A percentile compares a stretch with the other conserved stretches of the same genome.
Conservation (phyloP, 495 filamentous ascomycete genomes). For the Achaetomiella virescens region DNA sequence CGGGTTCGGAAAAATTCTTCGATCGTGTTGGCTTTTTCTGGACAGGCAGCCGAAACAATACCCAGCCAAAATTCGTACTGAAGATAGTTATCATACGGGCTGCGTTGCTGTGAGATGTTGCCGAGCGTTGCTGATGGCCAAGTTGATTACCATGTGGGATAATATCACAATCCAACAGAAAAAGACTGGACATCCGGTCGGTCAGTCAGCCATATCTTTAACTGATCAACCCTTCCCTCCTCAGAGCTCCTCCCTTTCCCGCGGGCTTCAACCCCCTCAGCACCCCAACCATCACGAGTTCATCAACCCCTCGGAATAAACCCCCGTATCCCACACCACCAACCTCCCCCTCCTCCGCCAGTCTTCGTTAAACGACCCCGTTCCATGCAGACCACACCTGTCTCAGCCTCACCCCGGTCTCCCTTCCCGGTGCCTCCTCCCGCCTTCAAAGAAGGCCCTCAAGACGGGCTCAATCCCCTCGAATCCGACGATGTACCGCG, state of each 20-base stretch:
- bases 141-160: too few species aligned
- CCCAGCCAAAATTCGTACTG: background rate
- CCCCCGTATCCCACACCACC: constrained; percentile 63
- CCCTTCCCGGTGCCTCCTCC: constrained; percentile 38
- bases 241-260: constrained; percentile 2
- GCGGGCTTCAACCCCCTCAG: background rate
- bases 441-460: constrained; percentile 37
- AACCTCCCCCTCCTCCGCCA: constrained; percentile 77
- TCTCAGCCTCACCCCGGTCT: constrained; percentile 39
- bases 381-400: constrained; percentile 72
- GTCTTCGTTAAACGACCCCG: constrained; percentile 81
- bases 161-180: too few species aligned
- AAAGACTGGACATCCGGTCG: too few species aligned
- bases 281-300: background rate
- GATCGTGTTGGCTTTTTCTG: background rate
- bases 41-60: constrained; percentile 10
- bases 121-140: too few species aligned
- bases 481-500: constrained; percentile 52
- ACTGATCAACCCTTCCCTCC: background rate
- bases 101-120: too few species aligned
- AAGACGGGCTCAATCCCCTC: constrained; percentile 43
- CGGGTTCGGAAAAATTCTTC: background rate
- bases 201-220: too few species aligned
- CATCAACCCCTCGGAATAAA: constrained; percentile 15
- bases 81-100: too few species aligned